These are phyloP conservation scores for Lepiota subincarnata DNA, from an alignment of 768 basidiomycete genomes.

Conservation along the genomic window DNA sequence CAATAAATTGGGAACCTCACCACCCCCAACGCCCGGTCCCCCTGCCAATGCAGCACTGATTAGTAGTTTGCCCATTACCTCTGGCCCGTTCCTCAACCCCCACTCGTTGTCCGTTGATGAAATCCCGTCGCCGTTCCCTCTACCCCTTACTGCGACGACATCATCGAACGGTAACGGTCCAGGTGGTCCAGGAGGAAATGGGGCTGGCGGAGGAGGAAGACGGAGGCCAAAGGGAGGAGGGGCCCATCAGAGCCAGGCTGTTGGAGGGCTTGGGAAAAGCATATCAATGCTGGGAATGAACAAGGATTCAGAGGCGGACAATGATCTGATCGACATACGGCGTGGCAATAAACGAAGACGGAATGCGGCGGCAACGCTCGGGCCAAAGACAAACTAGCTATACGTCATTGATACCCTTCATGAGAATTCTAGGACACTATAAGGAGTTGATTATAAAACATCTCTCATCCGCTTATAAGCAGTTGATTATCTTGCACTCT, in stretches of 20 bases:
- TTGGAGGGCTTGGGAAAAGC: constrained; percentile 75
- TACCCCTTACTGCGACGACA: constrained; percentile 22
- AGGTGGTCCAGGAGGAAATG: constrained; percentile 17
- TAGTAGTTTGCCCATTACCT: constrained; percentile 55
- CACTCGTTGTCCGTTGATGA: constrained; percentile 85
- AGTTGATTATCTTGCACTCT: neutral
- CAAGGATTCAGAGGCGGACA: constrained; percentile 72
- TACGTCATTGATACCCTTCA: no score
- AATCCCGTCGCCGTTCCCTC: constrained; percentile 64
- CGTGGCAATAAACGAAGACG: constrained; percentile 63
- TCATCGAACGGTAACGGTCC: constrained; percentile 15
- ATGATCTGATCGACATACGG: constrained; percentile 74
- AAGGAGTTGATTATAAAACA: neutral
- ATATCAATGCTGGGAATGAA: constrained; percentile 47
- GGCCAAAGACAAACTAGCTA: constrained; percentile 4
- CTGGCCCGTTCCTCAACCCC: constrained; percentile 71
- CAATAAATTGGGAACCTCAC: constrained; percentile 75
- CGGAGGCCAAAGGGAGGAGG: constrained; percentile 52
- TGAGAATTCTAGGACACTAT: no score
- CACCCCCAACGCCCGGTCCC: constrained; percentile 65
- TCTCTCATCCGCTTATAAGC: neutral
- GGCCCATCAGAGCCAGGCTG: constrained; percentile 51
- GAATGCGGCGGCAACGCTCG: constrained; percentile 6
- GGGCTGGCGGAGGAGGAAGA: constrained; percentile 32
- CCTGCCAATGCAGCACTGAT: constrained; percentile 35